Base-by-base conservation (phyloP, 371 early-diverging fungal genomes). In the Syncephalastrum contaminatum region DNA sequence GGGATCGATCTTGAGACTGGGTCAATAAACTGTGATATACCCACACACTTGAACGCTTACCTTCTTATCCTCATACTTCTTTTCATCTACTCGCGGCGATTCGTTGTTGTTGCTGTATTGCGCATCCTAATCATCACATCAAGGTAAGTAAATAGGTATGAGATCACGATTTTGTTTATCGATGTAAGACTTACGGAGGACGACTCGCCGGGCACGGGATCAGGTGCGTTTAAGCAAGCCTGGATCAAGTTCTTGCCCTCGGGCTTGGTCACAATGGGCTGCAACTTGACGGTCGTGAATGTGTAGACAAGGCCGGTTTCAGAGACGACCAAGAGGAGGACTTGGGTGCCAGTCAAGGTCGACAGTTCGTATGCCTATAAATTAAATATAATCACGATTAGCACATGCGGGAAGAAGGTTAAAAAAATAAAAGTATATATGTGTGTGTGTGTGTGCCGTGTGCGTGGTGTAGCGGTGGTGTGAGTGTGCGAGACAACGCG, bases 271-370 rank as follows among this genome's bases (percentile, higher is more conserved):
- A 99, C 94, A 24, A 99, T 80, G 13, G 96, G 96, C 72, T 96
- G 95, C 42, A 99, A 81, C 75, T 96, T 98, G 15, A 93, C 90
- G 4, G 99, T 98, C 13, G 99, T 96, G 70, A 96, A 98, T 0
- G 99, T 97, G 74, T 98, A 99, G 6, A 99, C 99, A 63, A 96
- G 89, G 20, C 99, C 98, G 20, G 96, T 96, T 72, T 96, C 98
- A 4, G 97, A 94, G 16, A 98, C 97, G 10, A 99, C 92, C 44
- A 99, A 68, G 44, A 99, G 77, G 53, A 99, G 81, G 42, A 99
- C 94, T 72, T 99, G 95, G 2, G 98, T 96, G 53, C 98, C 98
- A 2, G 99, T 99, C 51, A 99, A 76, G 4, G 96, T 93, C 64
- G 88, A 87, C 36, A 99, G 83, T 72, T 99, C 99, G 66, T 92